phyloP scores from a whole-genome alignment of 2,329 filamentous ascomycete genomes.

The Xylaria sp. region DNA sequence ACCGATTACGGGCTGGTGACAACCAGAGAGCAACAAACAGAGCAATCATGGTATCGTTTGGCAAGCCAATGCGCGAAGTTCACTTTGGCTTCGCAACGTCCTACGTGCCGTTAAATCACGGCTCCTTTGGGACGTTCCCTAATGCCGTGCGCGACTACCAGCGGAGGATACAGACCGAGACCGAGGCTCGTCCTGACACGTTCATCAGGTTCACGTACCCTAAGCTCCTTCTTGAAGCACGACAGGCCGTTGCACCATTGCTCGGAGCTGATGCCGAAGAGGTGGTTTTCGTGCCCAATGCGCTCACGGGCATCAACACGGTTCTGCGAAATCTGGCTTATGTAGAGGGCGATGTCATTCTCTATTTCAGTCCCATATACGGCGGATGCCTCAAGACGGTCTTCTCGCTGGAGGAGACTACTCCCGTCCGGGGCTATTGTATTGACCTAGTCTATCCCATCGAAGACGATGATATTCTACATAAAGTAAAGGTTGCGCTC shows the following conservation, averaged over 20 bases:
- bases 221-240: slow-evolving; percentile 59
- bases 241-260: slow-evolving; percentile 62
- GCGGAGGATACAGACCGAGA: slow-evolving; percentile 58
- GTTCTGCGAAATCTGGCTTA: slow-evolving; percentile 70
- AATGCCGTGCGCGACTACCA: slow-evolving; percentile 57
- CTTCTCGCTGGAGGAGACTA: slow-evolving; percentile 64
- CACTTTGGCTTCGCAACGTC: slow-evolving; percentile 42
- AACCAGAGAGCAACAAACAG: background rate
- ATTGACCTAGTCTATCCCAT: slow-evolving; percentile 65
- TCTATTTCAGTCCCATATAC: slow-evolving; percentile 73
- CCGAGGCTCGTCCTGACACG: slow-evolving; percentile 66
- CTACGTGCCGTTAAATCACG: slow-evolving; percentile 48
- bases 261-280: slow-evolving; percentile 65
- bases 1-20: slow-evolving; percentile 3
- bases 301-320: slow-evolving; percentile 71
- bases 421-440: slow-evolving; percentile 46
- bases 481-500: slow-evolving; percentile 59
- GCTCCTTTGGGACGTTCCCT: slow-evolving; percentile 74
- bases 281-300: slow-evolving; percentile 73
- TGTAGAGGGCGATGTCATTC: slow-evolving; percentile 64
- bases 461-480: slow-evolving; percentile 62
- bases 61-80: slow-evolving; percentile 39
- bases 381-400: slow-evolving; percentile 70
- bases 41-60: slow-evolving; percentile 30
- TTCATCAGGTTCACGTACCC: slow-evolving; percentile 69